Conservation (phyloP, 129 eudicot species). For the Artemisia tridentata region DNA sequence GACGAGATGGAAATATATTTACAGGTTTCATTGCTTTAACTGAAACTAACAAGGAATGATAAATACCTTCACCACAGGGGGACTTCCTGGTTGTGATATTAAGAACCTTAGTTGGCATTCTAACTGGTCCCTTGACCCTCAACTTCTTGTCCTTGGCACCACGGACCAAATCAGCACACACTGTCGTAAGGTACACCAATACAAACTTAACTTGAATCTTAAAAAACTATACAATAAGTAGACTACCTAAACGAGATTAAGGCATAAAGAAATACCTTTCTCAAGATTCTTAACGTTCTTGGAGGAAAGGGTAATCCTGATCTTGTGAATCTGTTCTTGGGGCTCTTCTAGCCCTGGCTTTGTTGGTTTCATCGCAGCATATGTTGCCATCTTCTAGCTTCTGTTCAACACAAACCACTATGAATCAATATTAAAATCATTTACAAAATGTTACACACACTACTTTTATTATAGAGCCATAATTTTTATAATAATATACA, state of each 20-base stretch:
- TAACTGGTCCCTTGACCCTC: slow-evolving; percentile 94
- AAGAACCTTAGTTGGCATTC: slow-evolving; percentile 96
- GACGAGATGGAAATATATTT: no score
- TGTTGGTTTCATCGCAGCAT: slow-evolving; percentile 81
- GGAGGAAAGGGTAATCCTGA: slow-evolving; percentile 90
- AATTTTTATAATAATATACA: background rate
- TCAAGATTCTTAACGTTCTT: slow-evolving; percentile 90
- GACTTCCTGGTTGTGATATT: slow-evolving; percentile 86
- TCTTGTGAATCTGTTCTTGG: slow-evolving; percentile 79
- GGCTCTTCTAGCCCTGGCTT: slow-evolving; percentile 86
- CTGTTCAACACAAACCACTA: background rate
- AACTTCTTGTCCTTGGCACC: slow-evolving; percentile 90
- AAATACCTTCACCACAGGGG: slow-evolving; percentile 93
- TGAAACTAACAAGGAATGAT: background rate
- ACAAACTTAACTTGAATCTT: background rate
- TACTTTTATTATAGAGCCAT: no score
- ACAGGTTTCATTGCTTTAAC: no score
- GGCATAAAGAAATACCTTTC: slow-evolving; percentile 42
- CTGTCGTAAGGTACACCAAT: slow-evolving; percentile 20
- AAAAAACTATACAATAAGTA: background rate
- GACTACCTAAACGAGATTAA: background rate
- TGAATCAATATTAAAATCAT: background rate
- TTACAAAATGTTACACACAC: background rate
- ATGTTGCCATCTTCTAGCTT: slow-evolving; percentile 52
- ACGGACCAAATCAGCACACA: slow-evolving; percentile 89